Percentiles rank a stretch among this genome's conserved stretches.
These are phyloP conservation scores for Escovopsis weberi DNA, from an alignment of 2,329 filamentous ascomycete species.

Conservation along the genomic window DNA sequence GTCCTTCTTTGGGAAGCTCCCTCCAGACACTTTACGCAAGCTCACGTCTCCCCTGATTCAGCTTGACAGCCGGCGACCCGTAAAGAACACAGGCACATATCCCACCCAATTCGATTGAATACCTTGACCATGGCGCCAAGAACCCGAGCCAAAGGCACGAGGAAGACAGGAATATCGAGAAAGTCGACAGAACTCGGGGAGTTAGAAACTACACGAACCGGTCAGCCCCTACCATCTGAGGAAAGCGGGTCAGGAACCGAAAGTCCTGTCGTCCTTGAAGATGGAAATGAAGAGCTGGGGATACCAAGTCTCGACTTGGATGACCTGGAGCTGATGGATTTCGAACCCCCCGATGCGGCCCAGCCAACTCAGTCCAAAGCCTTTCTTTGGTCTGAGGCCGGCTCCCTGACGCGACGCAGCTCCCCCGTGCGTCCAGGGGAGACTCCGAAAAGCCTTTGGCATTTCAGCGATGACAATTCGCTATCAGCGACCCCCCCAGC, in stretches of 20 bases:
- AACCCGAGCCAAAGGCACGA: background rate
- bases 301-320: conserved; percentile 11
- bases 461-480: conserved; percentile 12
- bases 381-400: conserved; percentile 17
- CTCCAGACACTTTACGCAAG: no score
- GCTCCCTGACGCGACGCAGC: conserved; percentile 15
- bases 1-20: no score
- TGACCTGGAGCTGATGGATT: conserved; percentile 10
- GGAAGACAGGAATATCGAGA: conserved; percentile 1
- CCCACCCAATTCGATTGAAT: background rate
- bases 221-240: conserved; percentile 7
- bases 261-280: background rate
- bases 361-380: conserved; percentile 1
- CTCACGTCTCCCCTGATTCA: no score
- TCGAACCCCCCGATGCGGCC: conserved; percentile 3
- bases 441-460: conserved; percentile 7
- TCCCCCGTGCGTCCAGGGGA: conserved; percentile 12
- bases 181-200: conserved; percentile 13
- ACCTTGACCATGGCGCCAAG: background rate
- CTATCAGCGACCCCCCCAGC: conserved; percentile 13
- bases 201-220: conserved; percentile 20
- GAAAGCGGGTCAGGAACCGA: background rate
- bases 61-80: no score
- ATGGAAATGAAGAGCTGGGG: background rate
- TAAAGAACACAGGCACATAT: no score